Base-by-base conservation (phyloP, 441 rosid genomes). In the Pelargonium citronellum region DNA sequence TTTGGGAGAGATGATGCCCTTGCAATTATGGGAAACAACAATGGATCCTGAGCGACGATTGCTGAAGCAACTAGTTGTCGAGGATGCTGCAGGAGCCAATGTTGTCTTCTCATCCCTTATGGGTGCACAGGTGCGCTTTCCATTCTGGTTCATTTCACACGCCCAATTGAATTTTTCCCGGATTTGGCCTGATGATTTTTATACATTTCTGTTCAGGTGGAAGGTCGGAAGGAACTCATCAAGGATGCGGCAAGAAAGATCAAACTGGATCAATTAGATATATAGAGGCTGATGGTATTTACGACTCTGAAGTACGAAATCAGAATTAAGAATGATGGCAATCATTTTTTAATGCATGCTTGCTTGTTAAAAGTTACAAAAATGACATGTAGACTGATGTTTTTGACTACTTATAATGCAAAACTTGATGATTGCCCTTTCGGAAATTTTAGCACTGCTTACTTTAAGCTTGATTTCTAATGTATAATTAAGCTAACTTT, bases 1-100 rank as follows among this genome's bases (percentile, higher is more conserved):
- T 11, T 80, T 91, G 82, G 97, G 98, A 80, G 97, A 92, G 84
- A 92, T 92, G 98, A 89, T 92, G 97, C 97, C 97, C 63, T 30
- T 10, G 13, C 98, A 89, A 81, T 83, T 92, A 7, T 92, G 97
- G 97, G 97, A 91, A 77, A 93, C 97, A 65, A 93, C 92, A 8
- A 63, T 91, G 92, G 85, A 91, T 82, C 96, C 95, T 17, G 87
- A 88, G 43, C 81, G 49, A 75, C 86, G 98, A 79, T 49, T 89
- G 53, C 79, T 89, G 75, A 91, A 84, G 85, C 96, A 81, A 80
- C 76, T 92, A 58, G 86, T 84, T 10, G 83, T 91, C 7, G 90
- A 89, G 70, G 96, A 92, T 72, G 87, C 84, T 8, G 95, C 88
- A 0, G 87, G 84, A 84, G 87, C 97, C 0, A 88, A 77, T 66